Evolutionary conservation across 176 grass and related monocot genomes (phyloP).

Genomic region (Paspalum vaginatum): DNA sequence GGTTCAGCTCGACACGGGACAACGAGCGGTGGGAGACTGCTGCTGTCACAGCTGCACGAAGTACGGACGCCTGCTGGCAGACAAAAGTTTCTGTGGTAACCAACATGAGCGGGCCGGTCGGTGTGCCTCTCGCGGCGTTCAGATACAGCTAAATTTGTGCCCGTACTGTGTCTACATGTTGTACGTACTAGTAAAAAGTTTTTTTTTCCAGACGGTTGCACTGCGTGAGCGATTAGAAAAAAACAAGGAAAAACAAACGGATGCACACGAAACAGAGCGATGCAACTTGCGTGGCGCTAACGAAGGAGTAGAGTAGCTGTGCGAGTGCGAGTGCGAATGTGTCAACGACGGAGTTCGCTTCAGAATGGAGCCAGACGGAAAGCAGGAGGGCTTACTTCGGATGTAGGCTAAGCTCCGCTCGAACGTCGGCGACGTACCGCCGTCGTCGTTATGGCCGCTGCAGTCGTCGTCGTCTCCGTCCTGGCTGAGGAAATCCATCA

Average conservation of each 20-base stretch:
- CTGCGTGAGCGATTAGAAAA: neutral
- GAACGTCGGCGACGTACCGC: slow-evolving; percentile 46
- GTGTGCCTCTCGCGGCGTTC: no score
- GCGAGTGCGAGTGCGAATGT: neutral
- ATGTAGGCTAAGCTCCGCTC: slow-evolving; percentile 52
- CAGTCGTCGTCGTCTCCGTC: slow-evolving; percentile 48
- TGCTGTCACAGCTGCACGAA: no score
- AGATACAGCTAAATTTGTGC: neutral
- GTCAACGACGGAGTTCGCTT: slow-evolving; percentile 25
- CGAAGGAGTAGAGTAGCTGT: neutral
- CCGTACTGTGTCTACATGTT: neutral
- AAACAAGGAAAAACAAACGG: neutral
- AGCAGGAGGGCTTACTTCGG: slow-evolving; percentile 54
- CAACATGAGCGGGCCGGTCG: no score
- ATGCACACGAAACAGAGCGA: neutral
- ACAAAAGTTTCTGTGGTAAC: no score
- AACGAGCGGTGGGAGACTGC: neutral
- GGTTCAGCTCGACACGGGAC: neutral
- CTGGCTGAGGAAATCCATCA: slow-evolving; percentile 77
- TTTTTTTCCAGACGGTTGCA: neutral
- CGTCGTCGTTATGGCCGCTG: neutral
- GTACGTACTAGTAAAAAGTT: no score
- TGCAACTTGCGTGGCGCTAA: slow-evolving; percentile 5
- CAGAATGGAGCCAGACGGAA: neutral
- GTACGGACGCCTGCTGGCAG: no score